Conservation (phyloP, 768 basidiomycete species). For the Boletus vermiculosoides region DNA sequence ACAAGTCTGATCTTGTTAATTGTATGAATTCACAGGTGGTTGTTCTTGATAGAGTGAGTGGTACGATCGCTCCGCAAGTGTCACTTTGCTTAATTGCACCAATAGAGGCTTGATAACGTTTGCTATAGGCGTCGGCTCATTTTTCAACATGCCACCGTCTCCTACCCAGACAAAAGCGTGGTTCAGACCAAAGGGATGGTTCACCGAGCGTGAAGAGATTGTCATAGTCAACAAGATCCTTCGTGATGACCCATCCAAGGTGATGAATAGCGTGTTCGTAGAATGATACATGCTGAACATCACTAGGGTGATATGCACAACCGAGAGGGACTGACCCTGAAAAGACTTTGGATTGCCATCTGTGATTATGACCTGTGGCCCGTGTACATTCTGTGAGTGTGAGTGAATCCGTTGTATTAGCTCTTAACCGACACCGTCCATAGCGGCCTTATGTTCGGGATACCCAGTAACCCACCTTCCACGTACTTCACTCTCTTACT, state of each 20-base stretch:
- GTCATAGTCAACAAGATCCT: conserved; percentile 62
- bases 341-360: conserved; percentile 51
- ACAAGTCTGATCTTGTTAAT: not conserved
- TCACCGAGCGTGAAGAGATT: conserved; percentile 57
- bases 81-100: not conserved
- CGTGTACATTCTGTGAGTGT: conserved; percentile 50
- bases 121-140: conserved; percentile 50
- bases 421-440: not conserved
- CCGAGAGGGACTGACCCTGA: conserved; percentile 53
- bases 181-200: conserved; percentile 64
- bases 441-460: conserved; percentile 53
- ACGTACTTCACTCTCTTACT: conserved; percentile 61
- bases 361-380: conserved; percentile 70
- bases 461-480: conserved; percentile 47
- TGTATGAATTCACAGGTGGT: conserved; percentile 33
- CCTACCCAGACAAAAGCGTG: conserved; percentile 58
- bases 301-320: conserved; percentile 59
- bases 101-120: conserved; percentile 41
- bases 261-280: not conserved
- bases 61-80: not conserved
- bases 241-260: conserved; percentile 63
- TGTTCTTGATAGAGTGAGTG: conserved; percentile 33
- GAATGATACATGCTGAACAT: not conserved
- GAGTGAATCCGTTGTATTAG: not conserved
- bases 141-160: conserved; percentile 59